phyloP scores from a whole-genome alignment of 1,139 yeast species.

The Kodamaea plutei region DNA sequence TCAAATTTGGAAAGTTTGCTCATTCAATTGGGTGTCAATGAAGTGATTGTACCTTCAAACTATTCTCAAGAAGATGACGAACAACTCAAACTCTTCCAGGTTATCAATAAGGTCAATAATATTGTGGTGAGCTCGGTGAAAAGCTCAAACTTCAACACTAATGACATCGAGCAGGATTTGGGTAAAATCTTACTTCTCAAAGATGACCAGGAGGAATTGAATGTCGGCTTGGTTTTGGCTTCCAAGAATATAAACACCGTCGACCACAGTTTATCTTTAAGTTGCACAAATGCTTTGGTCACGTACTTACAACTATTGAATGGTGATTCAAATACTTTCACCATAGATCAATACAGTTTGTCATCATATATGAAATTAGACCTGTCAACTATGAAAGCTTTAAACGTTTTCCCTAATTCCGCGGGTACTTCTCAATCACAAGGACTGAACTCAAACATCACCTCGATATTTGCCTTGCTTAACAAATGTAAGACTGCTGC shows the following conservation, averaged over 20 bases:
- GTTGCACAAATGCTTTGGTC: conserved; percentile 61
- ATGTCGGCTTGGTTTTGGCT: conserved; percentile 52
- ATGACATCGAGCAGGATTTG: conserved; percentile 73
- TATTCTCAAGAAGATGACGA: conserved; percentile 32
- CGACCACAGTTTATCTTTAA: conserved; percentile 31
- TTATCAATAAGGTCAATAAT: conserved; percentile 67
- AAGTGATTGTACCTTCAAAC: conserved; percentile 59
- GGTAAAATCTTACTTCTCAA: conserved; percentile 51
- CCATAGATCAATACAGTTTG: conserved; percentile 64
- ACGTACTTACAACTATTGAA: conserved; percentile 59
- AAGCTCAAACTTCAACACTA: conserved; percentile 50
- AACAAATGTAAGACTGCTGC: conserved; percentile 85
- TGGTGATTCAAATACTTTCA: conserved; percentile 45
- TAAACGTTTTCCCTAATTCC: conserved; percentile 70
- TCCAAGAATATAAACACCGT: conserved; percentile 49
- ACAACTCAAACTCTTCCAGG: conserved; percentile 53
- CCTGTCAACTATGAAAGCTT: conserved; percentile 82
- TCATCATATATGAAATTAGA: conserved; percentile 83
- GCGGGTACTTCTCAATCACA: conserved; percentile 9
- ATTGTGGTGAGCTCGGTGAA: conserved; percentile 63
- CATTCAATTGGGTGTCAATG: conserved; percentile 87
- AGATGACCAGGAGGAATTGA: conserved; percentile 25
- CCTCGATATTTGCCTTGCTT: conserved; percentile 72
- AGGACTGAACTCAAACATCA: conserved; percentile 12
- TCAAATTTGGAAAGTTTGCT: conserved; percentile 81